Evolutionary conservation across 73 alveolate species (phyloP), one percentile per base, ranked within the genome.

Genomic region (Paramecium primaurelia): DNA sequence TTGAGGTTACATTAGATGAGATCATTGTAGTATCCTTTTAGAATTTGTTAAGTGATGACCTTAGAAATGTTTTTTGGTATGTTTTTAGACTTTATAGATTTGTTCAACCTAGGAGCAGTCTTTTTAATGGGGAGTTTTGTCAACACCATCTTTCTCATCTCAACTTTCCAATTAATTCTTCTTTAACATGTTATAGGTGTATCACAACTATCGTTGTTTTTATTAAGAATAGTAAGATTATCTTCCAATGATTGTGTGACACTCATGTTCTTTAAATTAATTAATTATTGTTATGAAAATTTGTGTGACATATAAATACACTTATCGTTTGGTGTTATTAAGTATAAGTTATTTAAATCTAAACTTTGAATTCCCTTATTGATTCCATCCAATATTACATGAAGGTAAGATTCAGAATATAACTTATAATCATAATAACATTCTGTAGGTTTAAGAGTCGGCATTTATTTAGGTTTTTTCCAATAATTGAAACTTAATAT

Each of bases 81-180:
- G 51, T 64, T 64, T 64, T 64, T 64, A 28, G 84, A 64, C 22
- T 64, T 64, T 9, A 26, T 64, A 12, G 84, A 64, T 14, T 64
- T 6, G 0, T 5, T 2, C 0, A 64, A 36, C 20, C 84, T 28
- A 32, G 84, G 84, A 20, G 47, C 42, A 34, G 84, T 3, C 84
- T 64, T 64, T 64, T 34, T 64, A 1, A 64, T 64, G 84, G 84
- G 84, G 49, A 34, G 84, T 64, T 64, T 64, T 64, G 84, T 64
- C 84, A 64, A 14, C 28, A 28, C 42, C 84, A 64, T 64, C 28
- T 16, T 64, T 7, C 84, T 64, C 84, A 64, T 64, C 47, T 64
- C 84, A 4, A 32, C 47, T 8, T 64, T 64, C 84, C 84, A 64
- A 64, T 64, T 64, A 5, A 34, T 64, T 64, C 47, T 22, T 12